phyloP scores from a whole-genome alignment of 164 flowering plant species.

The Malania oleifera region DNA sequence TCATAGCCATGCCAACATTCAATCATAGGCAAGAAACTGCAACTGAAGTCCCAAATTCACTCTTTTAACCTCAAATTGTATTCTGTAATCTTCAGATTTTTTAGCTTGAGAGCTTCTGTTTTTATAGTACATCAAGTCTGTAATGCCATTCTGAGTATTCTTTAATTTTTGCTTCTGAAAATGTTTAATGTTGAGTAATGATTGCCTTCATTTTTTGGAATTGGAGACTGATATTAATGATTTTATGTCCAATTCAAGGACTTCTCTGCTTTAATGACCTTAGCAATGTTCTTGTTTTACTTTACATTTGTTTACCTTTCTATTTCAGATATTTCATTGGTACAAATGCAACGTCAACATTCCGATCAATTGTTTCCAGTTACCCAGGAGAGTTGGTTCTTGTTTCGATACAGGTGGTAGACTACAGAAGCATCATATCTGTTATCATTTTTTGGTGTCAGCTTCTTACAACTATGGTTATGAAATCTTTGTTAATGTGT shows the following conservation, averaged over 20 bases:
- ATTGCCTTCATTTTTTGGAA: background rate
- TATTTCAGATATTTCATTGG: conserved; percentile 58
- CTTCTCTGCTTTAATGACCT: background rate
- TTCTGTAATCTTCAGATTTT: background rate
- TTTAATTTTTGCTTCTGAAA: background rate
- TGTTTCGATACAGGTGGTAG: conserved; percentile 69
- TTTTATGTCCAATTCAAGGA: background rate
- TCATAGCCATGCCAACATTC: too few relatives aligned
- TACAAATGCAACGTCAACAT: conserved; percentile 84
- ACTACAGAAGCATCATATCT: background rate
- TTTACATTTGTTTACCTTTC: background rate
- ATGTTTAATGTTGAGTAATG: background rate
- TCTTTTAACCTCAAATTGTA: background rate
- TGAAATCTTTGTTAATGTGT: background rate
- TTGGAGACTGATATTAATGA: background rate
- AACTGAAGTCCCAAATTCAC: background rate
- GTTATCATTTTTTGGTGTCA: background rate
- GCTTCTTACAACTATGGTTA: background rate
- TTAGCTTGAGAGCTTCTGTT: background rate
- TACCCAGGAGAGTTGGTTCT: conserved; percentile 73
- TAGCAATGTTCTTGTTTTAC: conserved; percentile 5
- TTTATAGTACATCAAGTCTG: too few relatives aligned
- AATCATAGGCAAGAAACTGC: background rate
- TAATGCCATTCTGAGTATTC: background rate
- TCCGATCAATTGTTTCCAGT: conserved; percentile 72